Base-by-base conservation (phyloP, 2,329 filamentous ascomycete species). In the Lasiodiplodia hormozganensis region DNA sequence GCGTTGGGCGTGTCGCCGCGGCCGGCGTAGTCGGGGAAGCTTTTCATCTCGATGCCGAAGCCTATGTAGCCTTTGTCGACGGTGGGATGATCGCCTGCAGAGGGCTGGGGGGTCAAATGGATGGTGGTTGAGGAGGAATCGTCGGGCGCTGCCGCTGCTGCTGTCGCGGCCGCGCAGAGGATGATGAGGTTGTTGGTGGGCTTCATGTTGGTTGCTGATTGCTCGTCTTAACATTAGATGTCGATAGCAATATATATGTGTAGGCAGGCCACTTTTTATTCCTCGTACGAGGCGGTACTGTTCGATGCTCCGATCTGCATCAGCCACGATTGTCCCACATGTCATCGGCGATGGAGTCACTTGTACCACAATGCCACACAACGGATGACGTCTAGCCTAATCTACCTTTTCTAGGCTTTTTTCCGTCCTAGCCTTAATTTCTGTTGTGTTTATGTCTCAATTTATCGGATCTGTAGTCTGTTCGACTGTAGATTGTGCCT, bases 11-110 rank as follows among this genome's bases (percentile, higher is more conserved):
- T 43, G 12, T 25, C 3, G 28, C 10, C 3, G 25, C 5, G 14
- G 4, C 53, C 53, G 10, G 34, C n/a, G 14, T 58, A 58, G 54
- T 58, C 54, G 16, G 54, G 54, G 34, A 58, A 58, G 34, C 34
- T 40, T n/a, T 40, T 58, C 34, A 40, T 40, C 16, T 58, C 54
- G 54, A 58, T 58, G 34, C 54, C 54, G 34, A 58, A 58, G 21
- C 54, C 54, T 21, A 58, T 40, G 54, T 23, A 58, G 34, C 34
- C 54, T 25, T 58, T 21, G 34, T 58, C 11, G n/a, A 58, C 54
- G 31, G 53, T 10, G 1, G 16, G 21, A 7, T 31, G 18, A 8
- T 12, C 5, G 53, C 14, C 6, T 1, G 28, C 53, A 7, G 16
- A 28, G 12, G 12, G 14, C 1, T 2, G 3, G 6, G 18, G 53